Base-by-base conservation (phyloP, 805 yeast species). In the Candida golubevii region DNA sequence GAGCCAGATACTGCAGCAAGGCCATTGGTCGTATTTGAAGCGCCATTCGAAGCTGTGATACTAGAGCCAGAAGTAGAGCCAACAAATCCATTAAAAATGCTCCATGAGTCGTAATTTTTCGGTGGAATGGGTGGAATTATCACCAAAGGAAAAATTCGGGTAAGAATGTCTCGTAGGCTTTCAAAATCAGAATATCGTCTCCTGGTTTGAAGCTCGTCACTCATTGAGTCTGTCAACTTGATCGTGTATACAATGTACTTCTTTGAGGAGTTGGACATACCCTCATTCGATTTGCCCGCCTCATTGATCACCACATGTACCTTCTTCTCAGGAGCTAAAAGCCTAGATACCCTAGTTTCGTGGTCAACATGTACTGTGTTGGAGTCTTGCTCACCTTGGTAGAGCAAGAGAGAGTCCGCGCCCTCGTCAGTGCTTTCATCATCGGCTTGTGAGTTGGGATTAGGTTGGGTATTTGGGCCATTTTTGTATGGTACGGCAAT, bases 151-250 rank as follows among this genome's bases (percentile, higher is more conserved):
- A 85, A 84, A 33, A 87, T 66, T 53, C 83, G 80, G 3, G 81
- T 71, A 18, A 93, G 69, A 5, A 85, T 75, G 34, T 79, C 83
- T 48, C 97, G 72, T 36, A 93, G 72, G 39, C 86, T 79, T 57
- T 88, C 97, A 61, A 93, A 93, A 61, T 93, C 99, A 30, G 96
- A 85, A 61, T 93, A 93, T 36, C 98, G 73, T 55, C 99, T 72
- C 38, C 90, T 79, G 6, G 88, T 90, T 12, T 75, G 69, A 29
- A 79, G 59, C 35, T 78, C 69, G 18, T 72, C 68, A 18, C 23
- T 18, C 13, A 55, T 58, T 30, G 54, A 58, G 29, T 60, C 61
- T 1, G 53, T 57, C 37, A 79, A 68, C 48, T 77, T 74, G 48
- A 91, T 86, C 2, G 95, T 83, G 61, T 93, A 91, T 0, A 89